Percentiles rank a stretch among this genome's conserved stretches.
phyloP scores from a whole-genome alignment of 345 rosid genomes.

The Aegle marmelos region DNA sequence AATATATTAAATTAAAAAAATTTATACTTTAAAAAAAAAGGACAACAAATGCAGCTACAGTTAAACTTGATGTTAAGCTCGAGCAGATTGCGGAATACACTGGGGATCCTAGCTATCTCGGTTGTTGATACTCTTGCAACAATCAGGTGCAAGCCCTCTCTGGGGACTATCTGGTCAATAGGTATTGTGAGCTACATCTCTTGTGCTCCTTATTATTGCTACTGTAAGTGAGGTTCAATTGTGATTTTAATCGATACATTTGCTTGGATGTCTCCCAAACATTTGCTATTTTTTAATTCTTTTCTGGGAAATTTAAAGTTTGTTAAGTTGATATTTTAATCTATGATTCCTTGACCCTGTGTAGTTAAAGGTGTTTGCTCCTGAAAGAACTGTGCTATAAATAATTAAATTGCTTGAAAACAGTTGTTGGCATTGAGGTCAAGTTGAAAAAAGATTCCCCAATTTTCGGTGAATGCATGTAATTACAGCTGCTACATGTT shows the following conservation, averaged over 20 bases:
- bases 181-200: background rate
- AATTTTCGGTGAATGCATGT: background rate
- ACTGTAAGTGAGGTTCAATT: background rate
- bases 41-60: too few species aligned
- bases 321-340: background rate
- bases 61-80: constrained; percentile 49
- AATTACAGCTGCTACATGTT: background rate
- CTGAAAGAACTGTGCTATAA: background rate
- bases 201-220: background rate
- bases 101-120: constrained; percentile 59
- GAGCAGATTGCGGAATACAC: constrained; percentile 85
- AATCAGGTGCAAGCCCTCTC: background rate
- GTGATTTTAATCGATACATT: background rate
- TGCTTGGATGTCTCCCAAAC: background rate
- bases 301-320: background rate
- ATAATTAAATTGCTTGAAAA: background rate
- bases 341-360: background rate
- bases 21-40: too few species aligned
- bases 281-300: background rate
- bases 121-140: constrained; percentile 30
- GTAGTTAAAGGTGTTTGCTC: background rate
- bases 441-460: background rate
- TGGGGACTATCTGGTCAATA: too few species aligned
- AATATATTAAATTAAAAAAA: too few species aligned
- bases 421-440: background rate